These are phyloP conservation scores for Trichoderma asperellum DNA, from an alignment of 2,329 filamentous ascomycete genomes.

Conservation along the genomic window DNA sequence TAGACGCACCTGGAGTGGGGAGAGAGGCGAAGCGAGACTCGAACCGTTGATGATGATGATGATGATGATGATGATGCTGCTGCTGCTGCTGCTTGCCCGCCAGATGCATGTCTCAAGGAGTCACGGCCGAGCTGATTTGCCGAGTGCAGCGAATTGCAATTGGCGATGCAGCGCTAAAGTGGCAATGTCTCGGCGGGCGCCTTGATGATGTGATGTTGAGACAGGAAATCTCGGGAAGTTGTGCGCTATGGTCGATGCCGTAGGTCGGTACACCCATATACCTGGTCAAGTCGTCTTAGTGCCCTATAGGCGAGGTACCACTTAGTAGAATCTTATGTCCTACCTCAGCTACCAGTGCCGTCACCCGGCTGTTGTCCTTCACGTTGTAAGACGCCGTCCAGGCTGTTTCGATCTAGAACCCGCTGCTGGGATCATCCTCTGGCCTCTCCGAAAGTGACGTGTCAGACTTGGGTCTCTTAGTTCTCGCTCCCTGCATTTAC, in stretches of 20 bases:
- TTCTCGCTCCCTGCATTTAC: conserved; percentile 6
- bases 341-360: neutral
- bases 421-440: neutral
- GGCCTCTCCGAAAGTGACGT: conserved; percentile 4
- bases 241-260: neutral
- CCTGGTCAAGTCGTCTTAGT: neutral
- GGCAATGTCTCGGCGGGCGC: neutral
- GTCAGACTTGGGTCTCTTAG: neutral
- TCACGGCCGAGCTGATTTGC: neutral
- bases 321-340: conserved; percentile 14
- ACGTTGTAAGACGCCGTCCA: neutral
- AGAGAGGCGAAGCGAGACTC: conserved; percentile 1
- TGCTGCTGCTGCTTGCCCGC: neutral
- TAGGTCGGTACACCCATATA: neutral
- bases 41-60: neutral
- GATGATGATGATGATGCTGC: neutral
- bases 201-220: neutral
- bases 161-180: neutral
- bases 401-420: neutral
- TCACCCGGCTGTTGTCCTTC: neutral
- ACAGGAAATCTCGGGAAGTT: neutral
- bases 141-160: neutral
- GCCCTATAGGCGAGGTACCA: neutral
- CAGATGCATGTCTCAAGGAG: neutral
- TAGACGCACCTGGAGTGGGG: neutral